A percentile compares a stretch with the other conserved stretches of the same genome.
phyloP scores from a whole-genome alignment of 192 early-diverging fungal species.

The Gaertneriomyces semiglobifer region DNA sequence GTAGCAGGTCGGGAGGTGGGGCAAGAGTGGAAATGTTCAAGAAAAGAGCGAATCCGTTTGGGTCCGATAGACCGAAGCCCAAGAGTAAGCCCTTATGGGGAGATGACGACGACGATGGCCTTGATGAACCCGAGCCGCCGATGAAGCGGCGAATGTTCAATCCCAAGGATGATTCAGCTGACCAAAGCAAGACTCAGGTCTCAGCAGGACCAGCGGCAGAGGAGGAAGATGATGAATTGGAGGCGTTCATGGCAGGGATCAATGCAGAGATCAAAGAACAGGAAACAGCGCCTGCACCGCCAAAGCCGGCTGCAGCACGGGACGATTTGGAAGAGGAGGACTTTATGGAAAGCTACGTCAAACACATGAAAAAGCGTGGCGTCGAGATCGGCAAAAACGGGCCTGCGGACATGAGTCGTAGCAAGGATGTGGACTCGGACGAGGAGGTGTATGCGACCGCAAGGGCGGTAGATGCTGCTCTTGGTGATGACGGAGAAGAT shows the following conservation, averaged over 20 bases:
- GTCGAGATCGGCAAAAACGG: conserved; percentile 58
- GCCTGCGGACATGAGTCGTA: conserved; percentile 10
- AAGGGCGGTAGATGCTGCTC: conserved; percentile 69
- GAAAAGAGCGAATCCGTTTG: background rate
- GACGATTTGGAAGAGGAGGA: conserved; percentile 76
- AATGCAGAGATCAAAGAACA: conserved; percentile 51
- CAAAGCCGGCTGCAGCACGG: conserved; percentile 18
- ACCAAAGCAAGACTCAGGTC: background rate
- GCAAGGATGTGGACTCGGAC: conserved; percentile 62
- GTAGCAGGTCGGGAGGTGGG: too few relatives aligned
- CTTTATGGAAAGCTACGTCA: conserved; percentile 69
- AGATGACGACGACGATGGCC: conserved; percentile 20
- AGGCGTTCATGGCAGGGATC: conserved; percentile 81
- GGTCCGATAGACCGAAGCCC: background rate
- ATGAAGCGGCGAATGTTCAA: conserved; percentile 15
- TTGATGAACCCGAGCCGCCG: conserved; percentile 7
- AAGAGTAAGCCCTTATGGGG: conserved; percentile 2
- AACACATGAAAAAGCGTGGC: conserved; percentile 71
- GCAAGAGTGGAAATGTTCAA: background rate
- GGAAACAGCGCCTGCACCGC: conserved; percentile 28
- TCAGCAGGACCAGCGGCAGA: background rate
- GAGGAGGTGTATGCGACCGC: conserved; percentile 84
- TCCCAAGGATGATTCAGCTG: background rate
- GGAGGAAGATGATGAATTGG: conserved; percentile 62
- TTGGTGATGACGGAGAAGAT: conserved; percentile 44